phyloP scores from a whole-genome alignment of 176 grass and related monocot species.

The Oryza coarctata region DNA sequence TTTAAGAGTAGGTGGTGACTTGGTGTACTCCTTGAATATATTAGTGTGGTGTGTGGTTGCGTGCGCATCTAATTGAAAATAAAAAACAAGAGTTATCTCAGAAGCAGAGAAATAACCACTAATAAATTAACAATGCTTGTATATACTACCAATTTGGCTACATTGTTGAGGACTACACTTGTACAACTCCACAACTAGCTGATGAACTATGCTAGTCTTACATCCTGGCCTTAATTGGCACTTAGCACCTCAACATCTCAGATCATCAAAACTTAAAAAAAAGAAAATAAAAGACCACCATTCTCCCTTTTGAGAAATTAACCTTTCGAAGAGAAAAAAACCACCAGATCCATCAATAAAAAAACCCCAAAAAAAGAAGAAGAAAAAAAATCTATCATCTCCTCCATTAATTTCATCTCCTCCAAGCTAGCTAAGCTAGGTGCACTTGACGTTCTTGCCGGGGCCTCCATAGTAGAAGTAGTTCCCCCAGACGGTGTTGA shows the following conservation, averaged over 20 bases:
- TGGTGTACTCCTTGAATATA: too few relatives aligned
- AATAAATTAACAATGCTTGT: conserved; percentile 21
- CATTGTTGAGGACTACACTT: conserved; percentile 28
- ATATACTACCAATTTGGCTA: conserved; percentile 34
- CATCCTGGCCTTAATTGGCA: neutral
- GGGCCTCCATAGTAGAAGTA: conserved; percentile 93
- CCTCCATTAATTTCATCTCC: too few relatives aligned
- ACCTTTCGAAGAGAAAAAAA: neutral
- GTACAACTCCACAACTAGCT: conserved; percentile 23
- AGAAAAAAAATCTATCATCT: neutral
- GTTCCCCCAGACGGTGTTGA: conserved; percentile 75
- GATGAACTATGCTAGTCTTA: conserved; percentile 18
- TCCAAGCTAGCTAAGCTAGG: neutral
- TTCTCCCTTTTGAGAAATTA: conserved; percentile 37
- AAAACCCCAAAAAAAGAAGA: neutral
- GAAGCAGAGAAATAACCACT: too few relatives aligned
- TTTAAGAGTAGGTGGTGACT: too few relatives aligned
- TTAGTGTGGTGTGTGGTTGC: too few relatives aligned
- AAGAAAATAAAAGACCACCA: neutral
- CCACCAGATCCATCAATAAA: neutral
- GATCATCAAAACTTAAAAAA: neutral
- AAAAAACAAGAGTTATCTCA: too few relatives aligned
- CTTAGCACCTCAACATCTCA: neutral
- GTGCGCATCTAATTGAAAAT: too few relatives aligned
- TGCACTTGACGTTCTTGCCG: conserved; percentile 68